phyloP scores from a whole-genome alignment of 495 filamentous ascomycete genomes.

The Penicillium cinerascens region DNA sequence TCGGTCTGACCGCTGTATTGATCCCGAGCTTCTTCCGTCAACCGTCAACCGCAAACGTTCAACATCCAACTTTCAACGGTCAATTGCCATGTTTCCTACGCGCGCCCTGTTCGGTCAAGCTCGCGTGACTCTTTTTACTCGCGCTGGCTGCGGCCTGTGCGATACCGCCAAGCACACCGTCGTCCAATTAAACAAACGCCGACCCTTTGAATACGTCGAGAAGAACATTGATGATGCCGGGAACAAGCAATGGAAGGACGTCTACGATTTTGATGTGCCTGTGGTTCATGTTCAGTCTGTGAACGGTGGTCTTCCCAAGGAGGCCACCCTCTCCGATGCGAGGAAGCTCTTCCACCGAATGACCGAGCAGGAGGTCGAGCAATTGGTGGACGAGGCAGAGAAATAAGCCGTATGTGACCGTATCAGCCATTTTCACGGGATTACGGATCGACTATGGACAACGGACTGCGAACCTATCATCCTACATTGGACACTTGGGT shows the following conservation, averaged over 20 bases:
- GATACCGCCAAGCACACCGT: slow-evolving; percentile 69
- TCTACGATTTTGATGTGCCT: slow-evolving; percentile 89
- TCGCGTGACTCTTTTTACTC: slow-evolving; percentile 79
- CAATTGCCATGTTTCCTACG: slow-evolving; percentile 33
- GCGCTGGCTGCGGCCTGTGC: slow-evolving; percentile 75
- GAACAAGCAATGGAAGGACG: slow-evolving; percentile 65
- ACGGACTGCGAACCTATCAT: no score
- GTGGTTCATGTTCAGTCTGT: slow-evolving; percentile 67
- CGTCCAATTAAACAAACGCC: slow-evolving; percentile 62
- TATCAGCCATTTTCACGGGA: neutral
- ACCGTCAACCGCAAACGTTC: neutral
- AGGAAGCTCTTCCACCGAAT: slow-evolving; percentile 84
- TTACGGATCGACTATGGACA: neutral
- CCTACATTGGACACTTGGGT: neutral
- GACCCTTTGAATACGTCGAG: slow-evolving; percentile 73
- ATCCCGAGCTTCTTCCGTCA: neutral
- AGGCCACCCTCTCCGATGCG: slow-evolving; percentile 47
- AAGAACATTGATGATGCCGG: slow-evolving; percentile 69
- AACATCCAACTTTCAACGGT: neutral
- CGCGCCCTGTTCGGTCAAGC: slow-evolving; percentile 49
- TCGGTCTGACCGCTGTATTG: slow-evolving; percentile 11
- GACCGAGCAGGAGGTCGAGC: slow-evolving; percentile 63
- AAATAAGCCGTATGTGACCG: slow-evolving; percentile 7
- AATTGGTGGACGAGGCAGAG: slow-evolving; percentile 64
- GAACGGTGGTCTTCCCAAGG: slow-evolving; percentile 27